These are phyloP conservation scores for Chlorella sp. DNA, from an alignment of 139 green algal species.

Conservation along the genomic window DNA sequence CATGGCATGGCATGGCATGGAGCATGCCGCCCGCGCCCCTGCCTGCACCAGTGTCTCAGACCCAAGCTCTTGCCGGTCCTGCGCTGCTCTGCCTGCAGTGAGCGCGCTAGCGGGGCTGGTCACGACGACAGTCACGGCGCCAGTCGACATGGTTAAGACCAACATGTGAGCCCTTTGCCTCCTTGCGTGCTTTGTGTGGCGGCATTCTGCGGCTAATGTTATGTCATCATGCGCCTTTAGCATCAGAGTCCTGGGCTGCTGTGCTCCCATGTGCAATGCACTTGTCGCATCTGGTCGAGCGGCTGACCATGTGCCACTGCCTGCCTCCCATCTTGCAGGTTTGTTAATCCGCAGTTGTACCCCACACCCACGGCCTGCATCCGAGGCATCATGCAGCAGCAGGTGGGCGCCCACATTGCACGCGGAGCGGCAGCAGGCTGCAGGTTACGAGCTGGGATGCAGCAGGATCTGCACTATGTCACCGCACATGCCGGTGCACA, in stretches of 20 bases:
- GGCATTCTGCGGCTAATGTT: too few relatives aligned
- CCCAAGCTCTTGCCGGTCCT: not conserved
- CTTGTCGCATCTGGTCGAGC: not conserved
- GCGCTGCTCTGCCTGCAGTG: constrained; percentile 20
- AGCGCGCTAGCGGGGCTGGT: constrained; percentile 84
- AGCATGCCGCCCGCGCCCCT: too few relatives aligned
- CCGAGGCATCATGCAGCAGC: constrained; percentile 14
- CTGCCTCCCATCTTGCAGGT: not conserved
- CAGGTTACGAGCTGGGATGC: not conserved
- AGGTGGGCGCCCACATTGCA: not conserved
- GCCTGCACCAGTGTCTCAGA: too few relatives aligned
- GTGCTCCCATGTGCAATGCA: too few relatives aligned
- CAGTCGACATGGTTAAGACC: constrained; percentile 91
- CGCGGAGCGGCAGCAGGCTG: too few relatives aligned
- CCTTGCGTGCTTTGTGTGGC: too few relatives aligned
- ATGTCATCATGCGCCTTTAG: too few relatives aligned
- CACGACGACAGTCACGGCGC: constrained; percentile 88
- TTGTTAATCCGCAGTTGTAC: constrained; percentile 20
- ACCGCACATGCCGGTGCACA: not conserved
- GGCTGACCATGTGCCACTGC: not conserved
- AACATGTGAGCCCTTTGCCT: not conserved
- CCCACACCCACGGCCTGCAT: constrained; percentile 13
- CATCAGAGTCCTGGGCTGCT: too few relatives aligned
- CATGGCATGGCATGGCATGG: not conserved
- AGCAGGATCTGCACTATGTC: not conserved